Base-by-base conservation (phyloP, 2,329 filamentous ascomycete genomes). In the Pseudogymnoascus sp. region DNA sequence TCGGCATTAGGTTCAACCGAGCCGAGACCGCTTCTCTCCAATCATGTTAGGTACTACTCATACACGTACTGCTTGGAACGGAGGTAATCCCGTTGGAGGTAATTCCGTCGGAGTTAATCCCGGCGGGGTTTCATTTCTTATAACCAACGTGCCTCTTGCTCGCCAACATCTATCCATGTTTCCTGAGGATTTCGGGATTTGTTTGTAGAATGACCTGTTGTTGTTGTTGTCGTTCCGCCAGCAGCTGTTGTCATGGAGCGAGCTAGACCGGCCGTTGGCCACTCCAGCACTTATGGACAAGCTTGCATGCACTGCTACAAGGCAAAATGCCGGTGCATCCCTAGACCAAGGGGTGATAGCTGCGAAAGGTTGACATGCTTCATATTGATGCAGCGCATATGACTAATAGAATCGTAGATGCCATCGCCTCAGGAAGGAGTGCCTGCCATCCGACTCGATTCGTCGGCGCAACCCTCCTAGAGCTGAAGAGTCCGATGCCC, bases 401-500 rank as follows among this genome's bases (percentile, higher is more conserved):
- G 19, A 41, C 12, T 35, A 15, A 41, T 41, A 48, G n/a, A 15
- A 37, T 19, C 7, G 23, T 41, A 70, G 70, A 55, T 79, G 77
- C 60, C 69, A 74, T 65, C 76, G 78, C 0, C 70, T 80, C 3
- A 73, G 73, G 1, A 80, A 80, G 65, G 69, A 74, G 21, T 81
- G 78, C 58, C 71, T 74, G 48, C 75, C 75, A 33, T 77, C 78
- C 18, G 66, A 72, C 18, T 73, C 75, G 2, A 70, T 73, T 39
- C 69, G 75, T 34, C 74, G 73, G 61, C 72, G 74, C 8, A 67
- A 71, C 60, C 57, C 68, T 61, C 71, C 72, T 65, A 68, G 71
- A 63, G 65, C 71, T 58, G 61, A 70, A 34, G 65, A 70, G 8
- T 73, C 71, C 26, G 72, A 74, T 18, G 74, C 75, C 3, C 39